These are phyloP conservation scores for Nitzschia sp. DNA, from an alignment of 108 stramenopile species.

Conservation along the genomic window DNA sequence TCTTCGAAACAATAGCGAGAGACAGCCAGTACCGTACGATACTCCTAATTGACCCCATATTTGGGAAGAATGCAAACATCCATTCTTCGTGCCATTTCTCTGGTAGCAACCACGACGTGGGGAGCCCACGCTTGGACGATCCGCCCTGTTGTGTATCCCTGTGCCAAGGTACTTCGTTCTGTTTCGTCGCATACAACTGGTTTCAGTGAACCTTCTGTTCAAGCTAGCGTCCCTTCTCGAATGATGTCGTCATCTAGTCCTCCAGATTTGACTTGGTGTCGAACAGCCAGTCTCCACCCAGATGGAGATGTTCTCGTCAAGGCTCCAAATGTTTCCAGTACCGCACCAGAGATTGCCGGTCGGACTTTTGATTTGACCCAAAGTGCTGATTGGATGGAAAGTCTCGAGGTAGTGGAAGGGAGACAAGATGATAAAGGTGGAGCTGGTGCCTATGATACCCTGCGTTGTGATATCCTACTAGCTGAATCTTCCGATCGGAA, in stretches of 20 bases:
- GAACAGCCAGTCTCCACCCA: constrained; percentile 3
- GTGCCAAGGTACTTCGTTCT: too few species aligned
- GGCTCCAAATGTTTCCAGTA: neutral
- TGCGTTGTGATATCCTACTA: constrained; percentile 42
- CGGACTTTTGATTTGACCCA: constrained; percentile 30
- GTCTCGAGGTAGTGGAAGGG: constrained; percentile 33
- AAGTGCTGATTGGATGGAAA: constrained; percentile 49
- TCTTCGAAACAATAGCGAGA: too few species aligned
- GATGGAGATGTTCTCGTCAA: constrained; percentile 7
- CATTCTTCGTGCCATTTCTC: too few species aligned
- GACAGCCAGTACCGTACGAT: too few species aligned
- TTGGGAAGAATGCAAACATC: too few species aligned
- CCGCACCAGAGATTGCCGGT: neutral
- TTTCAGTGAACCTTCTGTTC: too few species aligned
- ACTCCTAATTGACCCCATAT: too few species aligned
- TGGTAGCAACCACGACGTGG: too few species aligned
- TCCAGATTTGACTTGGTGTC: constrained; percentile 13
- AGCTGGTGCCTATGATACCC: constrained; percentile 44
- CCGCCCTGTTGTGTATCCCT: too few species aligned
- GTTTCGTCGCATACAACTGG: too few species aligned
- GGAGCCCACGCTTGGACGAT: too few species aligned
- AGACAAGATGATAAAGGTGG: constrained; percentile 26
- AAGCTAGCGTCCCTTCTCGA: too few species aligned
- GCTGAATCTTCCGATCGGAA: constrained; percentile 8
- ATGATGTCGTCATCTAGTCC: neutral